These are phyloP conservation scores for Clavispora santaluciae DNA, from an alignment of 805 yeast species.

Conservation along the genomic window DNA sequence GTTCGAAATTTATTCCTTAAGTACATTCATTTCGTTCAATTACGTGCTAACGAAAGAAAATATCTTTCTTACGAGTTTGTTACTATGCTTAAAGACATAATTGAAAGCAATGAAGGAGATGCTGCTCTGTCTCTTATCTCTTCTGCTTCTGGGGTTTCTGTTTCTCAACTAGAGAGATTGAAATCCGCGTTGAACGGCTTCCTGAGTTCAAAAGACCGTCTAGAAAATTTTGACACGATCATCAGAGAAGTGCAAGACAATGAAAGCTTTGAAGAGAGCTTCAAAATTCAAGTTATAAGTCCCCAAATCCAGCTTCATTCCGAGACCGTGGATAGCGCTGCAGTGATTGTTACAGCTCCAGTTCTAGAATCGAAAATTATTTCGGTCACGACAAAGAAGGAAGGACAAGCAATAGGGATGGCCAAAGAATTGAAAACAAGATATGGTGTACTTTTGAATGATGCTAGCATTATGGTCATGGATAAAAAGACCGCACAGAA, in stretches of 20 bases:
- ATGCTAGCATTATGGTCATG: slow-evolving; percentile 70
- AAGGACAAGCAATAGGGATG: slow-evolving; percentile 27
- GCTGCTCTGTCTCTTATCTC: slow-evolving; percentile 28
- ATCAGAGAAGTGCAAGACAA: slow-evolving; percentile 18
- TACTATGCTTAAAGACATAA: slow-evolving; percentile 28
- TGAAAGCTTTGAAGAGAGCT: slow-evolving; percentile 35
- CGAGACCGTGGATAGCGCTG: slow-evolving; percentile 42
- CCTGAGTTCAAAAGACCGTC: slow-evolving; percentile 15
- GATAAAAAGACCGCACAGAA: slow-evolving; percentile 32
- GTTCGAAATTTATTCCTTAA: slow-evolving; percentile 31
- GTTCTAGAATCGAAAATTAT: slow-evolving; percentile 62
- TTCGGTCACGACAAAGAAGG: slow-evolving; percentile 48
- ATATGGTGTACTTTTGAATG: slow-evolving; percentile 59
- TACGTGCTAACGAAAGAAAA: slow-evolving; percentile 21
- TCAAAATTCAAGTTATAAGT: slow-evolving; percentile 32
- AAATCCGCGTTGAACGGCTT: slow-evolving; percentile 2
- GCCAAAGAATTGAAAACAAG: slow-evolving; percentile 52
- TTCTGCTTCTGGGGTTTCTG: not conserved
- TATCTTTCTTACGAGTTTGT: slow-evolving; percentile 34
- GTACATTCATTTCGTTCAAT: slow-evolving; percentile 35
- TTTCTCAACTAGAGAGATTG: not conserved
- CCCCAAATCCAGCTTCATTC: slow-evolving; percentile 43
- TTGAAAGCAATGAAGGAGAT: slow-evolving; percentile 36
- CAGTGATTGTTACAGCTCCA: slow-evolving; percentile 71
- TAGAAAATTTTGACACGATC: slow-evolving; percentile 30